Conservation (phyloP, 1,284 basidiomycete genomes). For the Dichomitus squalens region DNA sequence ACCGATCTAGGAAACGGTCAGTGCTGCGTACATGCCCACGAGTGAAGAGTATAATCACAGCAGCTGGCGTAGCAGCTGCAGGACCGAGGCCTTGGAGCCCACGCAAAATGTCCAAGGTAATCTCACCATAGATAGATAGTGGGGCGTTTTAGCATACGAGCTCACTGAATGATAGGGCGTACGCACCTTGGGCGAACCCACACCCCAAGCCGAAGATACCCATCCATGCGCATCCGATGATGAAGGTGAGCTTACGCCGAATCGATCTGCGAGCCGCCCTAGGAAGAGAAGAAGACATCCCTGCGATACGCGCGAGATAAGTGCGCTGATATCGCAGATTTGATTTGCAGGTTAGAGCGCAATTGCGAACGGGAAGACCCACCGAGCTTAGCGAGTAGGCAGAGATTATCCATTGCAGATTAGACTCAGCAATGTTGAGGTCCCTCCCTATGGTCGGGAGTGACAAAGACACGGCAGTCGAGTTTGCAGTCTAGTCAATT, state of each 20-base stretch:
- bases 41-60: no score
- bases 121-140: constrained; percentile 42
- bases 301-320: constrained; percentile 29
- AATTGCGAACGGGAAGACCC: constrained; percentile 4
- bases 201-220: constrained; percentile 42
- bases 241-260: constrained; percentile 58
- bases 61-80: constrained; percentile 70
- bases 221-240: constrained; percentile 45
- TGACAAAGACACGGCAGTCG: constrained; percentile 44
- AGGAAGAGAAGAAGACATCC: constrained; percentile 63
- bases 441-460: constrained; percentile 55
- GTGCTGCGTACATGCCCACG: no score
- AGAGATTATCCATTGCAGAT: constrained; percentile 62
- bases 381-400: constrained; percentile 53
- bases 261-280: constrained; percentile 62
- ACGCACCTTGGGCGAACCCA: constrained; percentile 48
- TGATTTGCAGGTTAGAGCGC: no score
- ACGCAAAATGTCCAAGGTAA: constrained; percentile 63
- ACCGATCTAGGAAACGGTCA: constrained; percentile 58
- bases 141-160: no score
- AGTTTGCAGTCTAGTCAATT: constrained; percentile 32
- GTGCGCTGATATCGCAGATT: no score
- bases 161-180: no score
- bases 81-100: constrained; percentile 72
- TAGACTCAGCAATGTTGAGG: constrained; percentile 43